A percentile compares a stretch with the other conserved stretches of the same genome.
Evolutionary conservation across 108 stramenopile species (phyloP).

Genomic region (Discostella pseudostelligera): DNA sequence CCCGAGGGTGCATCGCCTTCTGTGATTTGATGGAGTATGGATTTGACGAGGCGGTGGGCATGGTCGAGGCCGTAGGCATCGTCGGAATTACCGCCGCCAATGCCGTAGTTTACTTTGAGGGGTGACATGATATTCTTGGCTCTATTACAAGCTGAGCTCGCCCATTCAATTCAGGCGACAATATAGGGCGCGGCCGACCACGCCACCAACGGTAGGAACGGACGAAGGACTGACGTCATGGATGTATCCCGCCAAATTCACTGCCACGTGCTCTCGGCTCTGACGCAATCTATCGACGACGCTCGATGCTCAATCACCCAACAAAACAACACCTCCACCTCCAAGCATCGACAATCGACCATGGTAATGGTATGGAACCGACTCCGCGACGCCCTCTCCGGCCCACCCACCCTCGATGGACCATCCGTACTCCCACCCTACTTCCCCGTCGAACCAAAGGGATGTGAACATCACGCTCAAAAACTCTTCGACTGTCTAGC

Average conservation of each 20-base stretch:
- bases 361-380: constrained; percentile 46
- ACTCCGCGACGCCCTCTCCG: constrained; percentile 53
- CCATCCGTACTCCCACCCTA: constrained; percentile 71
- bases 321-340: not conserved
- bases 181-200: too few relatives aligned
- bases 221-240: not conserved
- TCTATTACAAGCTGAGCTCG: not conserved
- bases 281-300: too few relatives aligned
- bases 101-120: constrained; percentile 3
- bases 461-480: constrained; percentile 80
- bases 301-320: too few relatives aligned
- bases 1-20: constrained; percentile 66
- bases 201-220: too few relatives aligned
- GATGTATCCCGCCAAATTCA: too few relatives aligned
- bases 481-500: constrained; percentile 75
- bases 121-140: constrained; percentile 8
- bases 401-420: constrained; percentile 61
- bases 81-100: not conserved
- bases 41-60: constrained; percentile 50
- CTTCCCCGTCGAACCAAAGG: constrained; percentile 84
- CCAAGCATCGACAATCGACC: not conserved
- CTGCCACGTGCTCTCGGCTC: too few relatives aligned
- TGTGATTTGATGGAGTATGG: constrained; percentile 66
- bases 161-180: too few relatives aligned
- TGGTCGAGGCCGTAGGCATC: constrained; percentile 28